Conservation (phyloP, 2,329 filamentous ascomycete species). For the Aureobasidium sp. region DNA sequence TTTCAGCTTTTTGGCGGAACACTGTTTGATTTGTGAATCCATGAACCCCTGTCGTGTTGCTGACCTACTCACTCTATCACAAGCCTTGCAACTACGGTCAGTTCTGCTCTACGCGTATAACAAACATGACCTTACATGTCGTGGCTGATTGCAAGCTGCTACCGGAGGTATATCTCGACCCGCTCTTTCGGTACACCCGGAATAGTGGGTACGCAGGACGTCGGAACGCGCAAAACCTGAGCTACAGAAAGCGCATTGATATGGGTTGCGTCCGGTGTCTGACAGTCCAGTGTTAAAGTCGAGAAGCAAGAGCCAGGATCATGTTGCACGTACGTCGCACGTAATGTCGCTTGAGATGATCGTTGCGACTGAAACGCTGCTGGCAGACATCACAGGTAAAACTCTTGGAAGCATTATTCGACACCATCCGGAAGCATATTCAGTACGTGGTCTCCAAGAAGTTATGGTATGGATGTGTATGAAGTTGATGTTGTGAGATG, state of each 20-base stretch:
- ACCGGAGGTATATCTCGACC: background rate
- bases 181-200: background rate
- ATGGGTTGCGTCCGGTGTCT: background rate
- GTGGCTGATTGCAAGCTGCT: background rate
- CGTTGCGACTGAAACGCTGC: background rate
- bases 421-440: background rate
- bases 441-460: too few species aligned
- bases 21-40: background rate
- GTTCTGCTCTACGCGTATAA: too few species aligned
- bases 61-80: too few species aligned
- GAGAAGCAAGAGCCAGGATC: too few species aligned
- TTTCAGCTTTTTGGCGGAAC: background rate
- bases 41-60: too few species aligned
- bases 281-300: background rate
- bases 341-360: background rate
- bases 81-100: too few species aligned
- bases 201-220: background rate
- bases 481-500: too few species aligned
- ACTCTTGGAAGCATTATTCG: background rate
- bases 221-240: background rate
- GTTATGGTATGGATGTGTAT: too few species aligned
- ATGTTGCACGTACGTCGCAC: background rate
- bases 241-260: background rate
- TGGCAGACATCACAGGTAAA: background rate
- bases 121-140: background rate